Base-by-base conservation (phyloP, 1,284 basidiomycete species). In the Waitea zeae region DNA sequence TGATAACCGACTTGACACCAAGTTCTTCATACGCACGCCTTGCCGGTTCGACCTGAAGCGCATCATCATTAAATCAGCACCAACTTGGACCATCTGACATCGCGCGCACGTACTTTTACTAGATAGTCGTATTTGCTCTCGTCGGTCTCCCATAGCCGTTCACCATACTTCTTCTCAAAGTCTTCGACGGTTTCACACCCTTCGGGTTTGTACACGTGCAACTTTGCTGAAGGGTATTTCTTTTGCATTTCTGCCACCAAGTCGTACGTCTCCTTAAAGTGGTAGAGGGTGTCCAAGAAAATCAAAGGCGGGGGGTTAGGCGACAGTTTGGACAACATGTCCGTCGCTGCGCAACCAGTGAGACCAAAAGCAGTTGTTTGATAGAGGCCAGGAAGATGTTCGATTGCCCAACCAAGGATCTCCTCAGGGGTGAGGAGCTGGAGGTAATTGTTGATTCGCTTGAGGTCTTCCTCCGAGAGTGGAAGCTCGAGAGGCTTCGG, bases 271-370 rank as follows among this genome's bases (percentile, higher is more conserved):
- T 96, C 88, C 2, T 69, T 62, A 56, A 98, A 97, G 61, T 98
- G 95, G 54, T 97, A 92, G 7, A 98, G 67, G 0, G 93, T 97
- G 61, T 98, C 93, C 51, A 95, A 59, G 60, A 96, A 95, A 57
- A 95, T 89, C 13, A 83, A 63, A 1, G 78, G 74, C 1, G 81
- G 81, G 0, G 71, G 67, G 3, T 57, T 51, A 17, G 59, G 42
- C 5, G 70, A 67, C 41, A 92, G 63, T 53, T 84, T 84, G 30
- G 81, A 80, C 36, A 95, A 69, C 86, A 96, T 93, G 54, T 92
- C 86, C 37, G 87, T 72, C 9, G 87, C 79, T 36, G 86, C 87
- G 26, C 90, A 73, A 7, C 90, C 90, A 0, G 89, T 95, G 15
- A 93, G 65, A 4, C 90, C 90, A 50, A 96, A 92, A 0, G 90